phyloP scores from a whole-genome alignment of 805 yeast species.

The Lipomyces chichibuensis region DNA sequence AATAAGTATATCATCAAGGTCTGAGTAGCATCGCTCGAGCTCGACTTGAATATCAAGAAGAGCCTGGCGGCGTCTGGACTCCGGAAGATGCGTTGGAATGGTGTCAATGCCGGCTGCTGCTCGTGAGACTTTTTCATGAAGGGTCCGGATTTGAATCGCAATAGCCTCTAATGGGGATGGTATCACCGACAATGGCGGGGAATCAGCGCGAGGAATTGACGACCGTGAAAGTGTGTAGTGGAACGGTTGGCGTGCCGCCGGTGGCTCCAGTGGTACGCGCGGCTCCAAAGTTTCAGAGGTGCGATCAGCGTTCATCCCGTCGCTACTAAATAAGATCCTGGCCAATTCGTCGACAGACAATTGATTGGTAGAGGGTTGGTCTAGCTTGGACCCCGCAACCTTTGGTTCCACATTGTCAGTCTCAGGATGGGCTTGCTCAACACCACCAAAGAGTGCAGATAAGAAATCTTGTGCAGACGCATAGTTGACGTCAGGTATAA shows the following conservation, averaged over 20 bases:
- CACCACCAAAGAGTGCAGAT: constrained; percentile 26
- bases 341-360: constrained; percentile 15
- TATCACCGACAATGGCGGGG: background rate
- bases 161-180: constrained; percentile 7
- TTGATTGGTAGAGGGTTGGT: background rate
- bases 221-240: constrained; percentile 28
- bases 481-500: constrained; percentile 31
- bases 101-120: constrained; percentile 18
- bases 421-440: background rate
- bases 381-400: background rate
- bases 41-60: constrained; percentile 31
- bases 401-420: constrained; percentile 7
- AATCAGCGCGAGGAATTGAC: background rate
- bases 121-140: constrained; percentile 7
- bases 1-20: constrained; percentile 36
- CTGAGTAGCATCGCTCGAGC: constrained; percentile 38
- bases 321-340: constrained; percentile 17
- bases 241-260: constrained; percentile 26
- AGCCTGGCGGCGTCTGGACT: constrained; percentile 5
- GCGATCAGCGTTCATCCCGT: background rate
- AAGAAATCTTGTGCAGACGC: constrained; percentile 31
- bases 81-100: constrained; percentile 2
- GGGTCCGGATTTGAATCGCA: constrained; percentile 1
- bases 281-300: background rate
- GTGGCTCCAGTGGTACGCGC: constrained; percentile 1